phyloP scores from a whole-genome alignment of 768 basidiomycete species.

The Mycena chlorophos region DNA sequence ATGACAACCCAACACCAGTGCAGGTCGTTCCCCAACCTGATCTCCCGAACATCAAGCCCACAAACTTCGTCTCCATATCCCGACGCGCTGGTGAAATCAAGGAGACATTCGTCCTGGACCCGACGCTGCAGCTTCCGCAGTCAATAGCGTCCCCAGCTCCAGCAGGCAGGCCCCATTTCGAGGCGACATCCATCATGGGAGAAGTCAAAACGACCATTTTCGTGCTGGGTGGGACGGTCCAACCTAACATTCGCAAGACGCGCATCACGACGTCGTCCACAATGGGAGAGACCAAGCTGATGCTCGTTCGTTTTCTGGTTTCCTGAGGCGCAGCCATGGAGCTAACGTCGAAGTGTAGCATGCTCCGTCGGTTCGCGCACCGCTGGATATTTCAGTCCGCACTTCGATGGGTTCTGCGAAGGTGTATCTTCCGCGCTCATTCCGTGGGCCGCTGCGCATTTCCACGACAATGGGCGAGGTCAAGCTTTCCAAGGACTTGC shows the following conservation, averaged over 20 bases:
- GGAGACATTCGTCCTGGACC: conserved; percentile 16
- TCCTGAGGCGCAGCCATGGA: neutral
- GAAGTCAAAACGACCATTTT: conserved; percentile 6
- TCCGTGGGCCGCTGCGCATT: conserved; percentile 15
- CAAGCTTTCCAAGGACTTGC: conserved; percentile 8
- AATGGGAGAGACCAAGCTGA: conserved; percentile 5
- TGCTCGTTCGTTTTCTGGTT: neutral
- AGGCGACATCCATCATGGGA: conserved; percentile 12
- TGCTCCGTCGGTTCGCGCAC: conserved; percentile 11
- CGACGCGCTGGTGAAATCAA: conserved; percentile 13
- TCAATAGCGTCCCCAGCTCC: neutral
- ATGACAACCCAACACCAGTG: neutral
- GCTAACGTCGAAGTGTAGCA: conserved; percentile 7
- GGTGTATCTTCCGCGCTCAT: conserved; percentile 17
- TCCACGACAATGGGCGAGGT: conserved; percentile 10
- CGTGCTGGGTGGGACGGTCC: too few relatives aligned
- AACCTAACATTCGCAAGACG: too few relatives aligned
- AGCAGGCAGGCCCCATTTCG: conserved; percentile 4
- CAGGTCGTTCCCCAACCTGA: neutral
- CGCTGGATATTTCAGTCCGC: conserved; percentile 3
- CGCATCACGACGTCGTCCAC: conserved; percentile 7
- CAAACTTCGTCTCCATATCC: conserved; percentile 1
- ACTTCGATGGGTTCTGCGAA: conserved; percentile 10
- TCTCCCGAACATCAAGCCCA: neutral
- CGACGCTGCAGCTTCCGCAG: conserved; percentile 9